phyloP scores from a whole-genome alignment of 2,329 filamentous ascomycete genomes.

The Pochonia chlamydosporia region DNA sequence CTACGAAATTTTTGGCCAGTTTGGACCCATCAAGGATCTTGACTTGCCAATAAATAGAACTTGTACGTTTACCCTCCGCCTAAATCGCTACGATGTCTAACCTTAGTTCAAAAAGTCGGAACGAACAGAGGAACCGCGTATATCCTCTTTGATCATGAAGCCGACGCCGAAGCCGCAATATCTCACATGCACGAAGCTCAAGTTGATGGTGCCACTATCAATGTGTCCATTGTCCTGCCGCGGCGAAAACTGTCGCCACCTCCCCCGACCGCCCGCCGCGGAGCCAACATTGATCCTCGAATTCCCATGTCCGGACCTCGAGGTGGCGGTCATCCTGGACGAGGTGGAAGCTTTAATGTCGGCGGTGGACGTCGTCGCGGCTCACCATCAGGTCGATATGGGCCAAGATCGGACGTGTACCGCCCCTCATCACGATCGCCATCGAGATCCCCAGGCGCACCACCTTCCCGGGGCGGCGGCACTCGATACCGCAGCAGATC shows the following conservation, averaged over 20 bases:
- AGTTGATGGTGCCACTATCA: slow-evolving; percentile 74
- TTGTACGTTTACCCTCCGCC: slow-evolving; percentile 54
- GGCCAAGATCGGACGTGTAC: slow-evolving; percentile 50
- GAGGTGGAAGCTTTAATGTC: slow-evolving; percentile 22
- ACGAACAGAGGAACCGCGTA: slow-evolving; percentile 92
- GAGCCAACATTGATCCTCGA: slow-evolving; percentile 51
- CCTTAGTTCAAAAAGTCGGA: slow-evolving; percentile 51
- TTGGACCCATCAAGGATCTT: slow-evolving; percentile 78
- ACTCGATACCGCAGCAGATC: slow-evolving; percentile 41
- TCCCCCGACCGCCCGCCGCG: slow-evolving; percentile 64
- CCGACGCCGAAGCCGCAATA: slow-evolving; percentile 81
- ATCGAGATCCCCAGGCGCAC: slow-evolving; percentile 35
- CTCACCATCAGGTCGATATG: slow-evolving; percentile 30
- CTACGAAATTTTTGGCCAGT: slow-evolving; percentile 84
- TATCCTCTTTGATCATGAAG: slow-evolving; percentile 72
- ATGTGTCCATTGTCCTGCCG: slow-evolving; percentile 83
- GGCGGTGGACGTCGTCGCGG: slow-evolving; percentile 32
- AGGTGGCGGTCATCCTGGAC: slow-evolving; percentile 23
- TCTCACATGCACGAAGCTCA: slow-evolving; percentile 98
- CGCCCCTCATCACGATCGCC: slow-evolving; percentile 51
- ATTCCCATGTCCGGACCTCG: slow-evolving; percentile 25
- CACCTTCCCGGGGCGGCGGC: slow-evolving; percentile 24
- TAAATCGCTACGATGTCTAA: neutral
- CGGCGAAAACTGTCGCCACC: slow-evolving; percentile 75
- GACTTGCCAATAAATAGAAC: slow-evolving; percentile 85